phyloP scores from a whole-genome alignment of 805 yeast genomes.

The Pichia nanzhaoensis region DNA sequence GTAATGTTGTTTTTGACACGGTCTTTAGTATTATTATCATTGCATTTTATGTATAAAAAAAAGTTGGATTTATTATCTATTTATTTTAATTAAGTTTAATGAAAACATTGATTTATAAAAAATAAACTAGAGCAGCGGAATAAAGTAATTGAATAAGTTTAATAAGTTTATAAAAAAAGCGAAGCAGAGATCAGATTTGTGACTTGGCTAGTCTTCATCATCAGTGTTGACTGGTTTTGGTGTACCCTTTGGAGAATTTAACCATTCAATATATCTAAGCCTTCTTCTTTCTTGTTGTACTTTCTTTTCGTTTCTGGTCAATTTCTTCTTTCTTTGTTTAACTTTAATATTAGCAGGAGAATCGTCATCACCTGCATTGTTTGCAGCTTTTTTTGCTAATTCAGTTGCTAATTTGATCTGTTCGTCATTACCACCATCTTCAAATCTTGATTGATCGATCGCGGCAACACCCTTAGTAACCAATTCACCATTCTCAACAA shows the following conservation, averaged over 20 bases:
- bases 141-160: not conserved
- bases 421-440: slow-evolving; percentile 56
- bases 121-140: slow-evolving; percentile 6
- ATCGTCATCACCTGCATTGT: slow-evolving; percentile 52
- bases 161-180: not conserved
- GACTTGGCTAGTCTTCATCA: slow-evolving; percentile 50
- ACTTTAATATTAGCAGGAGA: slow-evolving; percentile 96
- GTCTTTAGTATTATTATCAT: slow-evolving; percentile 20
- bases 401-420: slow-evolving; percentile 38
- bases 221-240: slow-evolving; percentile 93
- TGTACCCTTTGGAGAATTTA: slow-evolving; percentile 94
- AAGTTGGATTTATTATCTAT: not conserved
- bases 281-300: slow-evolving; percentile 89
- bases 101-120: no score
- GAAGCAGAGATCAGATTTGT: not conserved
- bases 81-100: slow-evolving; percentile 2
- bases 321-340: slow-evolving; percentile 78
- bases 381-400: slow-evolving; percentile 40
- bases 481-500: slow-evolving; percentile 86
- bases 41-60: slow-evolving; percentile 15
- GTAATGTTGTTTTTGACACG: slow-evolving; percentile 38
- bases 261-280: slow-evolving; percentile 89
- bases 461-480: slow-evolving; percentile 75
- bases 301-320: slow-evolving; percentile 96
- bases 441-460: slow-evolving; percentile 74